phyloP scores from a whole-genome alignment of 2,329 filamentous ascomycete species.

The Fusarium drepaniforme region DNA sequence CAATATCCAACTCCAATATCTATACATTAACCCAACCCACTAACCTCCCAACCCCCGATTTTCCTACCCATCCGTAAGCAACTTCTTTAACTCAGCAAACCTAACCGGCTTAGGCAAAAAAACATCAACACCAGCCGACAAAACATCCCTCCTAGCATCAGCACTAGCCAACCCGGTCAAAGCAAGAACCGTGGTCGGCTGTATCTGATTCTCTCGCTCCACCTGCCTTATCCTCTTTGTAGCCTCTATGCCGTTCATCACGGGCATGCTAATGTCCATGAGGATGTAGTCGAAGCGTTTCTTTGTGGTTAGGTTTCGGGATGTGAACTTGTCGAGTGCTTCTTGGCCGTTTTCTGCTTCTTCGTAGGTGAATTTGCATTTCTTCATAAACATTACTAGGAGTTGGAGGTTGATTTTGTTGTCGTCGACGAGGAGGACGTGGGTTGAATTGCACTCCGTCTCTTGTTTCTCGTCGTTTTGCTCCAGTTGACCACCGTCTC shows the following conservation, averaged over 20 bases:
- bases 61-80: slow-evolving; percentile 11
- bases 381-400: slow-evolving; percentile 56
- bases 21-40: background rate
- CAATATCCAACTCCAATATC: background rate
- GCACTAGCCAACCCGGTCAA: slow-evolving; percentile 64
- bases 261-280: slow-evolving; percentile 68
- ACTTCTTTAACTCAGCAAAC: slow-evolving; percentile 56
- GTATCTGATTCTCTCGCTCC: slow-evolving; percentile 56
- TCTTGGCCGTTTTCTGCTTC: slow-evolving; percentile 61
- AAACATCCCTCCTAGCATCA: slow-evolving; percentile 62
- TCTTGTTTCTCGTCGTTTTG: background rate
- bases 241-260: slow-evolving; percentile 64
- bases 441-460: slow-evolving; percentile 6
- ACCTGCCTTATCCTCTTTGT: slow-evolving; percentile 62
- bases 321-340: slow-evolving; percentile 58
- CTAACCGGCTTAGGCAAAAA: slow-evolving; percentile 65
- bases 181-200: slow-evolving; percentile 61
- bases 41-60: background rate
- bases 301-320: slow-evolving; percentile 25
- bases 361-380: slow-evolving; percentile 55
- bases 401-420: slow-evolving; percentile 58
- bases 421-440: slow-evolving; percentile 56
- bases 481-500: background rate
- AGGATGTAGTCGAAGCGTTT: slow-evolving; percentile 51
- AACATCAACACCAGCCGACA: slow-evolving; percentile 61